Evolutionary conservation across 2,329 filamentous ascomycete species (phyloP).

Genomic region (Dendrostoma leiphaemia): DNA sequence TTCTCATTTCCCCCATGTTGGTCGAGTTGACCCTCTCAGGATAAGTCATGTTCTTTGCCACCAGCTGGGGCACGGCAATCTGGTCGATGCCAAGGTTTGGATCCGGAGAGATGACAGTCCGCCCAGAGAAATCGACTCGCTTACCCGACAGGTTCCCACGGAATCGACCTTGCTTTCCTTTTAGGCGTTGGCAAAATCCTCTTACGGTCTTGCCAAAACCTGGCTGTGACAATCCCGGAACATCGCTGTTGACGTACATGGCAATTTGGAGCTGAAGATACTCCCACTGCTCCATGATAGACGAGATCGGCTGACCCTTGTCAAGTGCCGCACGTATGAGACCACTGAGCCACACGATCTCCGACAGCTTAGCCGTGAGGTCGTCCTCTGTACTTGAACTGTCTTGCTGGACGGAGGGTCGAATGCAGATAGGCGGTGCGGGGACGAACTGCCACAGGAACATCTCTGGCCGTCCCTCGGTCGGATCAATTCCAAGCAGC

Average conservation of each 20-base stretch:
- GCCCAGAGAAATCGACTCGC: constrained; percentile 95
- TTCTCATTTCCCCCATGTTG: constrained; percentile 78
- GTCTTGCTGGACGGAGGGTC: constrained; percentile 91
- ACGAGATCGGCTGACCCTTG: constrained; percentile 80
- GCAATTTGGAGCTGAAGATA: constrained; percentile 93
- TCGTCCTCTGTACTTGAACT: constrained; percentile 94
- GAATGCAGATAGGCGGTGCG: constrained; percentile 88
- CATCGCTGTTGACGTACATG: constrained; percentile 97
- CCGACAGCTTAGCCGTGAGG: constrained; percentile 92
- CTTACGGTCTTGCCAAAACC: constrained; percentile 86
- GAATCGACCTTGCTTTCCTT: constrained; percentile 96
- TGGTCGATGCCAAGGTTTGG: constrained; percentile 92
- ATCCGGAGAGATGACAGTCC: constrained; percentile 96
- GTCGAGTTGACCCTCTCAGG: constrained; percentile 83
- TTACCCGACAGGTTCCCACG: constrained; percentile 96
- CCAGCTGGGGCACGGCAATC: constrained; percentile 84
- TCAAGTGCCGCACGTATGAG: constrained; percentile 79
- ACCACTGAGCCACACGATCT: constrained; percentile 90
- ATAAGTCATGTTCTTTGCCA: constrained; percentile 96
- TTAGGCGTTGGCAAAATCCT: constrained; percentile 91
- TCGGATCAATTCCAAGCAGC: constrained; percentile 81
- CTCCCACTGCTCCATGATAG: constrained; percentile 98
- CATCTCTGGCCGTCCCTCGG: constrained; percentile 88
- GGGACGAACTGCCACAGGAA: constrained; percentile 97
- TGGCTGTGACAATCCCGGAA: constrained; percentile 86